These are phyloP conservation scores for Carallia pectinifolia DNA, from an alignment of 345 rosid genomes.

Conservation along the genomic window DNA sequence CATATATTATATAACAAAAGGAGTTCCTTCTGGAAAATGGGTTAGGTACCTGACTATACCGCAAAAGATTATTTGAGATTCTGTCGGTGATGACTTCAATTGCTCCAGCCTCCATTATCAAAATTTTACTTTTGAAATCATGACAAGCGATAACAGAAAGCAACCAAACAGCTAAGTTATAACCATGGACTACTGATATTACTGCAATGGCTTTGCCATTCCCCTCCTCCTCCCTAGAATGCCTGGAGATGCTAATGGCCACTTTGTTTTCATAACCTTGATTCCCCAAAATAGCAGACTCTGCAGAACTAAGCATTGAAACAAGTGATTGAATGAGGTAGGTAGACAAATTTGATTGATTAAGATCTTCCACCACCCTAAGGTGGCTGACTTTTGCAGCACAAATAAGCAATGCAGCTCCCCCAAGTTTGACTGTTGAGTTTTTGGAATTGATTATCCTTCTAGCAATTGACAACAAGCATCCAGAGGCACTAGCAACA, in stretches of 20 bases:
- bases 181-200: slow-evolving; percentile 62
- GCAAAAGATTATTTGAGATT: slow-evolving; percentile 55
- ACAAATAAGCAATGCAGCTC: slow-evolving; percentile 88
- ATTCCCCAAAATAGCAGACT: slow-evolving; percentile 42
- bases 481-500: slow-evolving; percentile 59
- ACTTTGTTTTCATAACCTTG: slow-evolving; percentile 49
- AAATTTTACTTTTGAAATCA: slow-evolving; percentile 70
- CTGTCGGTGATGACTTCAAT: slow-evolving; percentile 82
- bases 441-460: slow-evolving; percentile 68
- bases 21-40: slow-evolving; percentile 4
- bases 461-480: slow-evolving; percentile 62
- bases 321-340: slow-evolving; percentile 79
- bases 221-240: slow-evolving; percentile 50
- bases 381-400: slow-evolving; percentile 86
- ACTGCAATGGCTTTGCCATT: slow-evolving; percentile 45
- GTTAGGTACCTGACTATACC: slow-evolving; percentile 66
- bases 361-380: slow-evolving; percentile 81
- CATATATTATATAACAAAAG: slow-evolving; percentile 1
- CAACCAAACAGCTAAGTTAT: slow-evolving; percentile 80
- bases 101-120: slow-evolving; percentile 90
- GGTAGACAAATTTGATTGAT: slow-evolving; percentile 61
- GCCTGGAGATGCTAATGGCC: slow-evolving; percentile 59
- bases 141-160: slow-evolving; percentile 92
- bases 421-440: slow-evolving; percentile 84
- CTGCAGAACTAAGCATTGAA: slow-evolving; percentile 52